Conservation (phyloP, 495 filamentous ascomycete genomes). For the Aspergillus ellipticus region DNA sequence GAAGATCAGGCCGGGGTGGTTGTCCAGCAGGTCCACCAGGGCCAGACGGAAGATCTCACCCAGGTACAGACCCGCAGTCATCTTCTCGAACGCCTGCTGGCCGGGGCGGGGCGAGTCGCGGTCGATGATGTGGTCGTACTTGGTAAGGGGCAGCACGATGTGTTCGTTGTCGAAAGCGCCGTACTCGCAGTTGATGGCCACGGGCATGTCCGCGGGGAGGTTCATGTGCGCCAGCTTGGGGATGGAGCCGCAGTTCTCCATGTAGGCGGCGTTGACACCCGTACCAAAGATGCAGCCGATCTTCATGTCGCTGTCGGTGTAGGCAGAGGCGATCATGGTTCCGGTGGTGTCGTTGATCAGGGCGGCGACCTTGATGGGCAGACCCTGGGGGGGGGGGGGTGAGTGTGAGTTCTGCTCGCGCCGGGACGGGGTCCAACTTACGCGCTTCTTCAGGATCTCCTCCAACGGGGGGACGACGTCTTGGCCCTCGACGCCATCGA, state of each 20-base stretch:
- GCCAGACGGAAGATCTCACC: slow-evolving; percentile 93
- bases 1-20: slow-evolving; percentile 73
- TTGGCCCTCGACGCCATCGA: slow-evolving; percentile 88
- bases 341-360: slow-evolving; percentile 98
- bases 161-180: slow-evolving; percentile 98
- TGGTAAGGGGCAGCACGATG: slow-evolving; percentile 82
- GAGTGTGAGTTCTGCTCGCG: neutral
- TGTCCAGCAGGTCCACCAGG: slow-evolving; percentile 78
- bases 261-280: slow-evolving; percentile 97
- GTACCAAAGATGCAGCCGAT: slow-evolving; percentile 99
- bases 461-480: slow-evolving; percentile 96
- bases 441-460: slow-evolving; percentile 71
- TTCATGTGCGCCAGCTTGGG: slow-evolving; percentile 94
- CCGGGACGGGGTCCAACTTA: slow-evolving; percentile 33
- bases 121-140: slow-evolving; percentile 81
- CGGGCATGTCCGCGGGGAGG: slow-evolving; percentile 81
- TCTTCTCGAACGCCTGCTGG: slow-evolving; percentile 97
- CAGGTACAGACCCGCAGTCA: slow-evolving; percentile 93
- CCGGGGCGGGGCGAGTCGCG: slow-evolving; percentile 89
- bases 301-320: slow-evolving; percentile 86
- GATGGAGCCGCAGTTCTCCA: slow-evolving; percentile 87
- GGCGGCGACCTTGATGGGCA: slow-evolving; percentile 90
- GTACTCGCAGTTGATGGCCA: slow-evolving; percentile 99
- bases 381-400: slow-evolving; percentile 48
- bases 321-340: slow-evolving; percentile 96